Base-by-base conservation (phyloP, 371 early-diverging fungal species). In the Nematocida major region DNA sequence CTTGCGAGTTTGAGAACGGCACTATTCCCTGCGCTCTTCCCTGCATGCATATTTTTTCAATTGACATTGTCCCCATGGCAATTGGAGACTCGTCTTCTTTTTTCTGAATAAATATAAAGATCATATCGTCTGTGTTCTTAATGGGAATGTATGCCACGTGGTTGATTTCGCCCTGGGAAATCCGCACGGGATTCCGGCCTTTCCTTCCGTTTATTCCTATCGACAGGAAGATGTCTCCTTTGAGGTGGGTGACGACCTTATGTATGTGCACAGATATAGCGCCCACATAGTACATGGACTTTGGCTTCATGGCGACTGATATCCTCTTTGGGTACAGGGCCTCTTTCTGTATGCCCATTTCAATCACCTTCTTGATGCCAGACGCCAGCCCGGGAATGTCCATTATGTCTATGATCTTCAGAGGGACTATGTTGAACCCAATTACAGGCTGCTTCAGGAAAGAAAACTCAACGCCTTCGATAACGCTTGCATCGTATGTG, bases 371-470 rank as follows among this genome's bases (percentile, higher is more conserved):
- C n/a, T 79, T 78, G n/a, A 86, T 86, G 83, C 86, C 85, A 24
- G 49, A 79, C 28, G 79, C 68, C 13, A 86, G 66, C 20, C 81
- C 82, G 36, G 86, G 86, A 89, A 84, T 89, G 88, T 26, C 89
- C 89, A 63, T 95, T 87, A 84, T 89, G 89, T 82, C 95, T 88
- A 81, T 90, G 81, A 81, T 86, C 79, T 88, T 88, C 45, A 89
- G 77, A 0, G 98, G 98, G 79, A 91, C 89, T 45, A 96, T 87
- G 20, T 88, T 88, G 87, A 93, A 96, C 84, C 95, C 93, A 66
- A 96, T 88, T 11, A 81, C 80, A 22, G 98, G 98, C 26, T 88
- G 87, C 76, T 92, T 90, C 70, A 93, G 81, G 81, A 97, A 91
- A 67, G 89, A 88, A 39, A 91, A 88, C 53, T 92, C 91, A 7